These are phyloP conservation scores for Diaporthe destruens DNA, from an alignment of 2,329 filamentous ascomycete species.

Conservation along the genomic window DNA sequence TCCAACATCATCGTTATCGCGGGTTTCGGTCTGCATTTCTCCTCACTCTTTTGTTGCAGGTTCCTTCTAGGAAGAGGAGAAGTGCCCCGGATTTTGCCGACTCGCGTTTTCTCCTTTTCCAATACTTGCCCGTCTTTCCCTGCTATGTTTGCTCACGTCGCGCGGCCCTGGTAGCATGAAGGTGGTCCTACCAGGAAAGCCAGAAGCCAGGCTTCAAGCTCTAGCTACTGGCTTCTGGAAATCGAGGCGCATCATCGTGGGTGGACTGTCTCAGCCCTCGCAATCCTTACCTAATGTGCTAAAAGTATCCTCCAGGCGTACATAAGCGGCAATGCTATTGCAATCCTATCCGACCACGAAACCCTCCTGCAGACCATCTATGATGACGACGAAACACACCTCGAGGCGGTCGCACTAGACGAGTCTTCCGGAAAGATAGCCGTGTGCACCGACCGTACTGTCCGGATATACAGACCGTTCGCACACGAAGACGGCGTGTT, in stretches of 20 bases:
- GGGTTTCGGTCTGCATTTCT: conserved; percentile 5
- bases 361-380: conserved; percentile 91
- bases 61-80: conserved; percentile 7
- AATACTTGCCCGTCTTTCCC: neutral
- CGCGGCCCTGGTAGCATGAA: conserved; percentile 55
- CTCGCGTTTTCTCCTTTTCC: neutral
- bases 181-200: conserved; percentile 62
- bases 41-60: neutral
- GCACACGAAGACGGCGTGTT: conserved; percentile 77
- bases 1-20: conserved; percentile 21
- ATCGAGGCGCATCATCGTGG: conserved; percentile 52
- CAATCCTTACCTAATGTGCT: neutral
- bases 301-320: conserved; percentile 73
- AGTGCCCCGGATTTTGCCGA: neutral
- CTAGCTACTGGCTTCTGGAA: conserved; percentile 62
- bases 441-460: conserved; percentile 72
- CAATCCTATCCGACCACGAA: conserved; percentile 81
- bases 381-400: conserved; percentile 75
- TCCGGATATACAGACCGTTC: conserved; percentile 85
- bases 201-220: conserved; percentile 61
- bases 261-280: conserved; percentile 43
- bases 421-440: conserved; percentile 88
- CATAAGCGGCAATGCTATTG: conserved; percentile 88
- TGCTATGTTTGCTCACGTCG: conserved; percentile 37
- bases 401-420: conserved; percentile 85